These are phyloP conservation scores for Cephaloascus fragrans DNA, from an alignment of 805 yeast species.

Conservation along the genomic window DNA sequence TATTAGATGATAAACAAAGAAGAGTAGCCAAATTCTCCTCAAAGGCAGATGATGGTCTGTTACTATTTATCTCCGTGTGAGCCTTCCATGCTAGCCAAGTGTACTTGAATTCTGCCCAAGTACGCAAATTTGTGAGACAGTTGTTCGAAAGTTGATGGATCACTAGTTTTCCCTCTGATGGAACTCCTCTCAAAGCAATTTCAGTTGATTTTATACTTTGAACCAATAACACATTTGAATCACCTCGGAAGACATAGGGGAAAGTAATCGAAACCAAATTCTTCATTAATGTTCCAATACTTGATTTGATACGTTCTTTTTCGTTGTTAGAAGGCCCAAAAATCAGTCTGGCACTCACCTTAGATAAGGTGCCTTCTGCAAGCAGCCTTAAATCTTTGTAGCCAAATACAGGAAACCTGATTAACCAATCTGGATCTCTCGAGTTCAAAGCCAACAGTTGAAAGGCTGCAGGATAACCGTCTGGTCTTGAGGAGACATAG, in stretches of 20 bases:
- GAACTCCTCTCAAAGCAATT: slow-evolving; percentile 48
- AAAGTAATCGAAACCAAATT: not conserved
- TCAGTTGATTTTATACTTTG: slow-evolving; percentile 59
- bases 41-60: slow-evolving; percentile 4
- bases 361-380: slow-evolving; percentile 12
- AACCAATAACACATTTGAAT: slow-evolving; percentile 22
- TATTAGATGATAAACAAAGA: slow-evolving; percentile 19
- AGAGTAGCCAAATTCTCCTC: slow-evolving; percentile 20
- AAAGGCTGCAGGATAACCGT: slow-evolving; percentile 8
- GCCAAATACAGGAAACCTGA: slow-evolving; percentile 10
- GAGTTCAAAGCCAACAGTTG: slow-evolving; percentile 7
- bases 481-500: slow-evolving; percentile 9
- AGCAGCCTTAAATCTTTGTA: slow-evolving; percentile 14
- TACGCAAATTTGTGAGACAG: slow-evolving; percentile 47
- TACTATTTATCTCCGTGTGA: not conserved
- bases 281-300: slow-evolving; percentile 1
- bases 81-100: slow-evolving; percentile 7
- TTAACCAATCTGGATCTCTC: slow-evolving; percentile 15
- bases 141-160: slow-evolving; percentile 55
- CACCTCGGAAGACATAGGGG: not conserved
- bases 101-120: slow-evolving; percentile 27
- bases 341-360: not conserved
- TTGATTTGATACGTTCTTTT: not conserved
- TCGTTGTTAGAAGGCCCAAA: not conserved
- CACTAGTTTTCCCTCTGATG: slow-evolving; percentile 31